These are phyloP conservation scores for Neolentinus lepideus DNA, from an alignment of 1,284 basidiomycete species.

Conservation along the genomic window DNA sequence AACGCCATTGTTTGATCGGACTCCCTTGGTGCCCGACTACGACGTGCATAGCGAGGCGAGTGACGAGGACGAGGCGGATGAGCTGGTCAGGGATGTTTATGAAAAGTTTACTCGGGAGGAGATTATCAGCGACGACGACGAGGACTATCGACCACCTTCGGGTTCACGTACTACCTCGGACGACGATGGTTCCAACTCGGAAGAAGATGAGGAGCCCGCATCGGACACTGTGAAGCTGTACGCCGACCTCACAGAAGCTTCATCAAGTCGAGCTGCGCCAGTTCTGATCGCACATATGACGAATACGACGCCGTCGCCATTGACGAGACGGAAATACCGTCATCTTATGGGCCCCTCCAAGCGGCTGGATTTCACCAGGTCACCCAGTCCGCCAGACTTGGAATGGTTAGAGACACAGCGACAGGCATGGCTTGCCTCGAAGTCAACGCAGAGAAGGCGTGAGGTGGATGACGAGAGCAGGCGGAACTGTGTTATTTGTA, in stretches of 20 bases:
- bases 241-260: conserved; percentile 31
- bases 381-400: not conserved
- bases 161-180: conserved; percentile 14
- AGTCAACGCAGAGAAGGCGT: conserved; percentile 7
- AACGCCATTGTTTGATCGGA: conserved; percentile 8
- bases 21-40: not conserved
- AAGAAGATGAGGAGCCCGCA: conserved; percentile 15
- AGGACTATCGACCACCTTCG: conserved; percentile 29
- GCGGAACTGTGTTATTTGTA: conserved; percentile 64
- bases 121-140: conserved; percentile 54
- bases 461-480: conserved; percentile 27
- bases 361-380: conserved; percentile 7
- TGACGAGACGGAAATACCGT: conserved; percentile 40
- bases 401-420: conserved; percentile 21
- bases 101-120: conserved; percentile 57
- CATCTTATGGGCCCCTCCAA: conserved; percentile 18
- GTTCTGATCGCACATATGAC: conserved; percentile 45
- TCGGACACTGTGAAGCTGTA: conserved; percentile 26
- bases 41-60: conserved; percentile 13
- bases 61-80: conserved; percentile 8
- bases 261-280: conserved; percentile 25
- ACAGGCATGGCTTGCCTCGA: conserved; percentile 14
- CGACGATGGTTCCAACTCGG: conserved; percentile 9
- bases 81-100: conserved; percentile 32
- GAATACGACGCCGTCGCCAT: conserved; percentile 28